Evolutionary conservation across 1,139 yeast species (phyloP).

Genomic region (Geotrichum aggregatum): DNA sequence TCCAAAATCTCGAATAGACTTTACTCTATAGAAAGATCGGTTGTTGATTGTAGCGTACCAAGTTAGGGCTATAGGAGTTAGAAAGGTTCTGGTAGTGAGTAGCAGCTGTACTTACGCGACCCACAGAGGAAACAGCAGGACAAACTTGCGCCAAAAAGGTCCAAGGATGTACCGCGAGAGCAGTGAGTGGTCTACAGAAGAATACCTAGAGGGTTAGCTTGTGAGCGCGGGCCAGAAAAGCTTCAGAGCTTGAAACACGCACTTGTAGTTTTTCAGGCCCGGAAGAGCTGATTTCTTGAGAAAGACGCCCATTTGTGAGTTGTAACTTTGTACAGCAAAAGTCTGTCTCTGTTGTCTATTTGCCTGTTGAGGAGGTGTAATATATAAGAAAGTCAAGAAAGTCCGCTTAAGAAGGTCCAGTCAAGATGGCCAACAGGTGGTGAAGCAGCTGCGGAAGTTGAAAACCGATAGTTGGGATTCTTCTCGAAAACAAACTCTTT

Average conservation of each 20-base stretch:
- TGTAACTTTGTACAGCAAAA: not conserved
- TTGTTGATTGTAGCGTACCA: not conserved
- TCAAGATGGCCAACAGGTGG: no score
- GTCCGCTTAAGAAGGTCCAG: no score
- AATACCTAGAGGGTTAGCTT: slow-evolving; percentile 39
- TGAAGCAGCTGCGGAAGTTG: no score
- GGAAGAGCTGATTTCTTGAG: slow-evolving; percentile 57
- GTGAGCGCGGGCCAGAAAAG: not conserved
- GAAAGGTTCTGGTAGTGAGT: no score
- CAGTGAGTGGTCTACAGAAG: slow-evolving; percentile 77
- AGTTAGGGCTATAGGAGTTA: not conserved
- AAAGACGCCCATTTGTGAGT: slow-evolving; percentile 62
- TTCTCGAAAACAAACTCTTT: no score
- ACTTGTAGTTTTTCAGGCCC: slow-evolving; percentile 65
- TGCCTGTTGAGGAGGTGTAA: no score
- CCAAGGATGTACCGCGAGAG: slow-evolving; percentile 70
- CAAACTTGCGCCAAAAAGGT: slow-evolving; percentile 68
- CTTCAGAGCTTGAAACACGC: slow-evolving; percentile 34
- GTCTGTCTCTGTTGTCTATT: no score
- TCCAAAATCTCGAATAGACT: no score
- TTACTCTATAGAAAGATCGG: not conserved
- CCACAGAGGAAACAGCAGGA: slow-evolving; percentile 68
- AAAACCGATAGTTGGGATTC: no score
- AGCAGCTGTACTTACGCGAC: slow-evolving; percentile 51
- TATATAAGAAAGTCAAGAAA: no score